phyloP scores from a whole-genome alignment of 2,329 filamentous ascomycete species.

The Thyridium curvatum region DNA sequence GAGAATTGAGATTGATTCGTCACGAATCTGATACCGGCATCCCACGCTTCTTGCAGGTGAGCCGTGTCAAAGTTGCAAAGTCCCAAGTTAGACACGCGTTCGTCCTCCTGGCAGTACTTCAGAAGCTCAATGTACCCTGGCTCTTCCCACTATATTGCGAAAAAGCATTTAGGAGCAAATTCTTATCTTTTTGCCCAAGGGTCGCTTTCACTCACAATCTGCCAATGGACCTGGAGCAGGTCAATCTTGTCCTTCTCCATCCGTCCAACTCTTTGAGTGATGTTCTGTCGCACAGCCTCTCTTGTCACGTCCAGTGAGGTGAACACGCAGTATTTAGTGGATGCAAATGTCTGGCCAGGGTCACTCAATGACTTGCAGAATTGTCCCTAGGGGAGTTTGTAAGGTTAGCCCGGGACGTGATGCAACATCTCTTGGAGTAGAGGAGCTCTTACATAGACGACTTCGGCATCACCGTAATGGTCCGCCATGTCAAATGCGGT shows the following conservation, averaged over 20 bases:
- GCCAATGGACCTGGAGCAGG: slow-evolving; percentile 28
- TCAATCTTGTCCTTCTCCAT: slow-evolving; percentile 24
- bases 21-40: slow-evolving; percentile 21
- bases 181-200: too few relatives aligned
- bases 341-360: slow-evolving; percentile 19
- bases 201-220: slow-evolving; percentile 22
- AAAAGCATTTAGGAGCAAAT: too few relatives aligned
- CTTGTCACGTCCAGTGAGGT: slow-evolving; percentile 16
- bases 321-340: slow-evolving; percentile 29
- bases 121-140: too few relatives aligned
- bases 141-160: too few relatives aligned
- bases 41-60: slow-evolving; percentile 21
- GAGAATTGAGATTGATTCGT: slow-evolving; percentile 23
- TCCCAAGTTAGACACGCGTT: slow-evolving; percentile 20
- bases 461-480: slow-evolving; percentile 28
- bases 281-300: too few relatives aligned
- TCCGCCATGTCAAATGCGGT: slow-evolving; percentile 26
- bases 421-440: too few relatives aligned
- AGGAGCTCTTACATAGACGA: too few relatives aligned
- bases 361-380: too few relatives aligned
- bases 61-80: slow-evolving; percentile 27
- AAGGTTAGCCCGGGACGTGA: too few relatives aligned
- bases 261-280: too few relatives aligned
- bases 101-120: slow-evolving; percentile 15
- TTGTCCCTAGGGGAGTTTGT: too few relatives aligned